Evolutionary conservation across 2,329 filamentous ascomycete species (phyloP).

Genomic region (Paraphoma sp.): DNA sequence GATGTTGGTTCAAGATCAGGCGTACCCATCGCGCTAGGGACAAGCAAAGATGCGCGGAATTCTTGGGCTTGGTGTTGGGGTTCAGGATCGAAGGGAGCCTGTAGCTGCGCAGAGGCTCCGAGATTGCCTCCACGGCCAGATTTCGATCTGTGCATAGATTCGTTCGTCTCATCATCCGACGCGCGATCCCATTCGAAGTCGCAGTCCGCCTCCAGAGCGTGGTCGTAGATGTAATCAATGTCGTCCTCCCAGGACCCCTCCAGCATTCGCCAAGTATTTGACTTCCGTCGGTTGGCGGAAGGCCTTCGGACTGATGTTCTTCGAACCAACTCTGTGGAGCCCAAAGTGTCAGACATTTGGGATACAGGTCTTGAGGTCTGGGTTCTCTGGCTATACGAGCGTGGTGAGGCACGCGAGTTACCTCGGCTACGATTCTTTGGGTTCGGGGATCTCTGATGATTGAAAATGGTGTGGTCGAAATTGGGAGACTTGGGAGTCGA

Average conservation of each 20-base stretch:
- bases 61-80: background rate
- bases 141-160: conserved; percentile 37
- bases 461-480: conserved; percentile 38
- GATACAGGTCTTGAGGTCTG: conserved; percentile 41
- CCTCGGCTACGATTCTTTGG: conserved; percentile 23
- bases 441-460: conserved; percentile 28
- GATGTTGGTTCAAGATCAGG: conserved; percentile 45
- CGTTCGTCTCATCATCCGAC: conserved; percentile 36
- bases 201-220: conserved; percentile 66
- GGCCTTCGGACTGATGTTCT: conserved; percentile 29
- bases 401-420: conserved; percentile 33
- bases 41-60: conserved; percentile 36
- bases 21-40: conserved; percentile 34
- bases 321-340: conserved; percentile 48
- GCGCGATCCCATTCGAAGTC: conserved; percentile 64
- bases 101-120: background rate
- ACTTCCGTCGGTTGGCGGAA: conserved; percentile 33
- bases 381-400: conserved; percentile 20
- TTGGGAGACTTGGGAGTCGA: conserved; percentile 35
- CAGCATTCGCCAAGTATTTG: conserved; percentile 43
- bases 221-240: conserved; percentile 68
- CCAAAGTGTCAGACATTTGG: conserved; percentile 55
- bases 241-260: conserved; percentile 66
- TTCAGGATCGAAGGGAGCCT: background rate
- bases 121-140: background rate